phyloP scores from a whole-genome alignment of 2,329 filamentous ascomycete species.

The Neonectria faginata region DNA sequence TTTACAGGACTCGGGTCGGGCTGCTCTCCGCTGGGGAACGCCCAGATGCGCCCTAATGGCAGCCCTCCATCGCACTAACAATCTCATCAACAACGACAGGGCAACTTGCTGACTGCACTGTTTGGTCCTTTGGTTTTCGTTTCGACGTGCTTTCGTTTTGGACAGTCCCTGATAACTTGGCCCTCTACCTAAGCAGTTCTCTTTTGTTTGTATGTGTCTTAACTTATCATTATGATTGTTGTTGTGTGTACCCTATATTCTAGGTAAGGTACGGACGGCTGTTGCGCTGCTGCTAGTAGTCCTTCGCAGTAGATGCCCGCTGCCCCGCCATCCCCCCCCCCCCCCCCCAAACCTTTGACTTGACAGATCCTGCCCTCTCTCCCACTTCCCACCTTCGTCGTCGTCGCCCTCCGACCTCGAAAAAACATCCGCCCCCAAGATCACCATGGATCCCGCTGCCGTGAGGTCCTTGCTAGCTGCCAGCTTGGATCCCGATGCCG shows the following conservation, averaged over 20 bases:
- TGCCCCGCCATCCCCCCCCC: conserved; percentile 47
- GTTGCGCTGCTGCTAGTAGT: conserved; percentile 2
- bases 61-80: background rate
- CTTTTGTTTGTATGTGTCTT: background rate
- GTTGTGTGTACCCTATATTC: background rate
- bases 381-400: conserved; percentile 37
- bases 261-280: background rate
- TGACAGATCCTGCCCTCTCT: conserved; percentile 46
- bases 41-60: background rate
- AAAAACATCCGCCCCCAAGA: conserved; percentile 32
- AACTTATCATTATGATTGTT: background rate
- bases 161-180: background rate
- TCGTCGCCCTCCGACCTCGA: conserved; percentile 43
- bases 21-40: background rate
- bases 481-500: conserved; percentile 79
- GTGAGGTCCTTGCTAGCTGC: conserved; percentile 82
- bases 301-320: conserved; percentile 9
- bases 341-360: conserved; percentile 43
- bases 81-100: background rate
- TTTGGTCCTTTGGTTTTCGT: background rate
- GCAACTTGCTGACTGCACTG: background rate
- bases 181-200: background rate
- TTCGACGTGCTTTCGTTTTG: background rate
- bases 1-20: background rate
- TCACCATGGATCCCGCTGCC: conserved; percentile 77